These are phyloP conservation scores for Diaporthe sp. DNA, from an alignment of 2,329 filamentous ascomycete species.

Conservation along the genomic window DNA sequence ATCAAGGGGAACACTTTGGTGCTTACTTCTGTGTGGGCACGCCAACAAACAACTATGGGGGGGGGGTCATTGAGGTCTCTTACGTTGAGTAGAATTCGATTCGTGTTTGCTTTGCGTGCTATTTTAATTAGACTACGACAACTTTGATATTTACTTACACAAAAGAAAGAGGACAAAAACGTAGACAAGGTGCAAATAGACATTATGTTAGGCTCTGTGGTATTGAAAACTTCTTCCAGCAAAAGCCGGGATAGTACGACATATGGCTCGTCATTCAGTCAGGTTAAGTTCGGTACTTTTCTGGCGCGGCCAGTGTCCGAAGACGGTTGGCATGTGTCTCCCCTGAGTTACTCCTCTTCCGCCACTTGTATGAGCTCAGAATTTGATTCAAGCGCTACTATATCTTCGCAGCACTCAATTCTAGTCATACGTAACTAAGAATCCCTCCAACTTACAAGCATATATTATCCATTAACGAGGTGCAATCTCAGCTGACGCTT, in stretches of 20 bases:
- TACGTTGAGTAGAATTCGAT: neutral
- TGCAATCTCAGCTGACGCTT: neutral
- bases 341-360: neutral
- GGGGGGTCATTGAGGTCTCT: too few species aligned
- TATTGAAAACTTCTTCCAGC: neutral
- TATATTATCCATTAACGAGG: neutral
- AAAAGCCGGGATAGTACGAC: neutral
- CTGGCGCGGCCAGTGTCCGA: neutral
- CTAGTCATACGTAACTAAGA: neutral
- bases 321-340: neutral
- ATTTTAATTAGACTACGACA: neutral
- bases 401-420: neutral
- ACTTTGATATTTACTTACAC: neutral
- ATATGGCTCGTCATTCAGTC: neutral
- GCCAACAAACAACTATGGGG: too few species aligned
- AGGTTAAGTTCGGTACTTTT: neutral
- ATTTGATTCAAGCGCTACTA: neutral
- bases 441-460: neutral
- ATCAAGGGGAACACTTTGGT: too few species aligned
- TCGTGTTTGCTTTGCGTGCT: neutral
- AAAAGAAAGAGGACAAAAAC: neutral
- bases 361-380: neutral
- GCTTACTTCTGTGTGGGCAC: too few species aligned
- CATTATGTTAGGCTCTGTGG: neutral
- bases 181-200: neutral